Conservation (phyloP, 176 grass and related monocot genomes). For the Lolium rigidum region DNA sequence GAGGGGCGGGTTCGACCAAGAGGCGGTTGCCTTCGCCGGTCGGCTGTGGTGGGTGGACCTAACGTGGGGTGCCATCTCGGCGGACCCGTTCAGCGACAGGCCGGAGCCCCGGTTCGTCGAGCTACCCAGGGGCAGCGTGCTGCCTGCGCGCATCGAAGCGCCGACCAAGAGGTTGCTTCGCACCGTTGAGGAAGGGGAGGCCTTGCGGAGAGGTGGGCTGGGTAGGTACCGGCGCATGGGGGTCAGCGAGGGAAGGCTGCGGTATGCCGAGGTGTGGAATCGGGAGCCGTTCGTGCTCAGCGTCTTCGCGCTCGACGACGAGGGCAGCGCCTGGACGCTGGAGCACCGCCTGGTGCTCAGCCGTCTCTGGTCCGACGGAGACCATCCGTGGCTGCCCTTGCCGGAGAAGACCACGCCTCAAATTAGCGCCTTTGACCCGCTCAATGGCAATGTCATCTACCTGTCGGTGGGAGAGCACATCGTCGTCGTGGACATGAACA, state of each 20-base stretch:
- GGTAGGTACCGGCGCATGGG: not conserved
- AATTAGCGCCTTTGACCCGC: not conserved
- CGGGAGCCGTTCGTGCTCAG: slow-evolving; percentile 1
- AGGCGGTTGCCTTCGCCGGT: not conserved
- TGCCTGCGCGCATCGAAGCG: not conserved
- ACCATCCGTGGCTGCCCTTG: not conserved
- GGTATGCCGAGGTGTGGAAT: not conserved
- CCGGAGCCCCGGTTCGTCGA: not conserved
- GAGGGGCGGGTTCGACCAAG: not conserved
- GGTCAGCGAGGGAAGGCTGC: not conserved
- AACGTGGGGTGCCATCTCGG: no score
- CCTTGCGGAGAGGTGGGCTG: not conserved
- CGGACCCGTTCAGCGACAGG: not conserved
- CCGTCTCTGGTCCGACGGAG: not conserved
- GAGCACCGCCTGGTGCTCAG: not conserved
- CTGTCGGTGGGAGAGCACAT: not conserved
- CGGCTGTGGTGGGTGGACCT: no score
- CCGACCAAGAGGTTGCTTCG: not conserved
- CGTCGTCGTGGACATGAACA: not conserved
- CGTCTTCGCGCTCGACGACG: not conserved
- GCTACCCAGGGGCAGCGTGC: not conserved
- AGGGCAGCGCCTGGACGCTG: not conserved
- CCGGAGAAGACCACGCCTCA: not conserved
- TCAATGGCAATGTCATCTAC: not conserved
- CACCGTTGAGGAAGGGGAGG: not conserved